Conservation (phyloP, 2,329 filamentous ascomycete species). For the Ceratocystiopsis sp. region DNA sequence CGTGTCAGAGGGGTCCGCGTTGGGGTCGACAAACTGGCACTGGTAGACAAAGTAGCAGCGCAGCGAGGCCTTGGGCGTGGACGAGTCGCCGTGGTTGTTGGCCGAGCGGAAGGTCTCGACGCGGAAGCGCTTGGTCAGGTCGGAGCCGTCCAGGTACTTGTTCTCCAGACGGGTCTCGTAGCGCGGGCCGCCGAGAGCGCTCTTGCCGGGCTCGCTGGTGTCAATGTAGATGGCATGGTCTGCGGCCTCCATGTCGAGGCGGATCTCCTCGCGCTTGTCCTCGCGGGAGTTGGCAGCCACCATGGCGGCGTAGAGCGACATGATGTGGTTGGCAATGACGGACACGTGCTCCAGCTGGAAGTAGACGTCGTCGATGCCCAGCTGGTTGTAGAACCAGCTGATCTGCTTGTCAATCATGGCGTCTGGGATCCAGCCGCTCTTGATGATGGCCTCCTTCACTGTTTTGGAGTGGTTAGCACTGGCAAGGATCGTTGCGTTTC, state of each 20-base stretch:
- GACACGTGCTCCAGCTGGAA: slow-evolving; percentile 79
- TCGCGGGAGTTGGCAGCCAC: slow-evolving; percentile 83
- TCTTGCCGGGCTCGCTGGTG: slow-evolving; percentile 78
- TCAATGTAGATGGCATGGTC: slow-evolving; percentile 99
- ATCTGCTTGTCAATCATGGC: slow-evolving; percentile 74
- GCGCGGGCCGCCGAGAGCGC: slow-evolving; percentile 58
- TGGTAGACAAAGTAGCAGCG: slow-evolving; percentile 99
- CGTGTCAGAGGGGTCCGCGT: slow-evolving; percentile 62
- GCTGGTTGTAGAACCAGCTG: slow-evolving; percentile 91
- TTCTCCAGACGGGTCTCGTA: slow-evolving; percentile 89
- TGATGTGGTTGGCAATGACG: slow-evolving; percentile 84
- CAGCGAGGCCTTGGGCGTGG: slow-evolving; percentile 59
- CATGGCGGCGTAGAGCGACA: slow-evolving; percentile 92
- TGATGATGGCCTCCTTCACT: slow-evolving; percentile 64
- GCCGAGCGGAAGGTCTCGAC: slow-evolving; percentile 95
- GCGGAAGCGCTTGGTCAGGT: slow-evolving; percentile 59
- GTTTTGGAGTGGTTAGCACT: slow-evolving; percentile 16
- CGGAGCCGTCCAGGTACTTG: slow-evolving; percentile 81
- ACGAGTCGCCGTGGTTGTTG: slow-evolving; percentile 49
- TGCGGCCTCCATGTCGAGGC: slow-evolving; percentile 81
- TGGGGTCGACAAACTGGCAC: slow-evolving; percentile 69
- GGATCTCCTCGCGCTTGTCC: slow-evolving; percentile 87
- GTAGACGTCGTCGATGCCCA: slow-evolving; percentile 94
- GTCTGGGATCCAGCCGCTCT: slow-evolving; percentile 72
- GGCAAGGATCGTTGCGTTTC: too few species aligned